Percentiles rank a stretch among this genome's conserved stretches.
Evolutionary conservation across 768 basidiomycete species (phyloP).

Genomic region (Pleurotus citrinopileatus): DNA sequence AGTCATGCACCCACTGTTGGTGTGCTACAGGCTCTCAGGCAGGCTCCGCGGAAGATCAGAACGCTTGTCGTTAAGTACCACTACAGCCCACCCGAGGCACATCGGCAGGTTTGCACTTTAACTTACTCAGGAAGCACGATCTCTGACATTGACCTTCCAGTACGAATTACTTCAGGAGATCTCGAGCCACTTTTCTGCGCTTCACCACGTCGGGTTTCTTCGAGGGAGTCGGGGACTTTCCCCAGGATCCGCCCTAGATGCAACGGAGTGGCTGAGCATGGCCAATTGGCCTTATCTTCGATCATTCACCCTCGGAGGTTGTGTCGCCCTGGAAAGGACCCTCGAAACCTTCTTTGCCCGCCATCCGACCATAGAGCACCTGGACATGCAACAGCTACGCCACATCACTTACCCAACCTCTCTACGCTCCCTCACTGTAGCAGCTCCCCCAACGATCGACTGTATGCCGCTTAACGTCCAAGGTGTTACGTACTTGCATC

Average conservation of each 20-base stretch:
- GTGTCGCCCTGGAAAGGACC: background rate
- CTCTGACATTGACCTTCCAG: too few relatives aligned
- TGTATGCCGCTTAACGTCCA: background rate
- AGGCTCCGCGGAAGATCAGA: background rate
- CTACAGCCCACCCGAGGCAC: background rate
- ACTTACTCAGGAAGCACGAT: background rate
- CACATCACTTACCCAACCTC: background rate
- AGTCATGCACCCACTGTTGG: background rate
- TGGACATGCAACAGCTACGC: background rate
- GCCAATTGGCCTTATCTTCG: background rate
- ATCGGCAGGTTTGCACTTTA: background rate
- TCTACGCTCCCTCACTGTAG: background rate
- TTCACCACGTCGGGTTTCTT: background rate
- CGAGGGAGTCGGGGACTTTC: background rate
- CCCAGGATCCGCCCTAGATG: background rate
- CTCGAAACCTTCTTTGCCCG: background rate
- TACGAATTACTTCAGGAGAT: background rate
- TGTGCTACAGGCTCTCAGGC: background rate
- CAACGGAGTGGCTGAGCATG: background rate
- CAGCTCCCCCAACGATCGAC: background rate
- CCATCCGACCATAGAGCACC: background rate
- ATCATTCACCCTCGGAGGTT: background rate
- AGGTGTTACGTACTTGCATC: background rate
- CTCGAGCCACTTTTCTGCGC: background rate
- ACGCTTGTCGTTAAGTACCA: background rate